These are phyloP conservation scores for Penicillium odoratum DNA, from an alignment of 495 filamentous ascomycete genomes.

Conservation along the genomic window DNA sequence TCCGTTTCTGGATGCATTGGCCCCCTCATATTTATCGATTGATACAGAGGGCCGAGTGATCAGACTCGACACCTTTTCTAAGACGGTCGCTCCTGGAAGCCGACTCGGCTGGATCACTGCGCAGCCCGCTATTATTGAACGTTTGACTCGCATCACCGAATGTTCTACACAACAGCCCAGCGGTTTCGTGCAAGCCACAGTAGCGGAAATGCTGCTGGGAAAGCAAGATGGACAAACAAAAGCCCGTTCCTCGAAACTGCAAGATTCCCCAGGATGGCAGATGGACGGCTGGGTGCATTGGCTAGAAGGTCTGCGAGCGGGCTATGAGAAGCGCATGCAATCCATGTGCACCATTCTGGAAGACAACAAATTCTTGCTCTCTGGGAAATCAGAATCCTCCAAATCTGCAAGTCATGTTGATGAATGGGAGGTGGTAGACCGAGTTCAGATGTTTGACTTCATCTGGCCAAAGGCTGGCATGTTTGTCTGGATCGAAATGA, in stretches of 20 bases:
- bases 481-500: constrained; percentile 81
- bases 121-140: constrained; percentile 74
- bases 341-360: constrained; percentile 71
- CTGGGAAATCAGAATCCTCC: constrained; percentile 39
- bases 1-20: constrained; percentile 79
- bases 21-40: constrained; percentile 71
- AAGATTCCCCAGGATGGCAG: constrained; percentile 63
- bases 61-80: constrained; percentile 80
- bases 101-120: constrained; percentile 79
- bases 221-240: constrained; percentile 43
- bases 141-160: constrained; percentile 70
- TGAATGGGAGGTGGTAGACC: constrained; percentile 68
- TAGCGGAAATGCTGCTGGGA: constrained; percentile 76
- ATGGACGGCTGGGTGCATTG: constrained; percentile 86
- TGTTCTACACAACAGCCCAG: constrained; percentile 77
- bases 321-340: constrained; percentile 81
- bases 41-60: constrained; percentile 88
- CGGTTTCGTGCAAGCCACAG: constrained; percentile 82
- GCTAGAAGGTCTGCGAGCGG: constrained; percentile 76
- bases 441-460: constrained; percentile 70
- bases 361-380: constrained; percentile 58
- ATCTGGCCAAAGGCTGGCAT: constrained; percentile 83
- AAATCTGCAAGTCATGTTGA: constrained; percentile 41
- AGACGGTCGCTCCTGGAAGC: constrained; percentile 76
- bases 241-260: constrained; percentile 27